Base-by-base conservation (phyloP, 345 rosid species). In the Brassica incana region DNA sequence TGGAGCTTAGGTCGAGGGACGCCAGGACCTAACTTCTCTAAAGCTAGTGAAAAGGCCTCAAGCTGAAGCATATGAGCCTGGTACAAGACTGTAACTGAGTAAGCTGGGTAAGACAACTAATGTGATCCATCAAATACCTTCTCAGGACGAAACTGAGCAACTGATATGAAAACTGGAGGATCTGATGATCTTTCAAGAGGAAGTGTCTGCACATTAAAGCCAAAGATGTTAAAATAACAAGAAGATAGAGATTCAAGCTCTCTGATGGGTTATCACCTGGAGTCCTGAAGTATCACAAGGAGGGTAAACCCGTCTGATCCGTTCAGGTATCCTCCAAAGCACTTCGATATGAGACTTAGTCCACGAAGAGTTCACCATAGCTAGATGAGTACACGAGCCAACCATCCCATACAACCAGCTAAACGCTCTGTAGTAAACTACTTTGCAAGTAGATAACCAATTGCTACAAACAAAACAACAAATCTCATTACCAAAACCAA, bases 91-190 rank as follows among this genome's bases (percentile, higher is more conserved):
- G 80, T 54, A 33, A 54, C 64, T 75, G 60, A 73, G 74, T 83
- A 79, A 85, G 76, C 65, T 18, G 74, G 60, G 14, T 59, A 5
- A 32, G 56, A 71, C 18, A 60, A 56, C 33, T 35, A 77, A 77
- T 65, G 23, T 4, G 66, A 85, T 78, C 85, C 79, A 73, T 38
- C 54, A 33, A 72, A 85, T 60, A 95, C 99, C 99, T 95, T 95
- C 93, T 95, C 99, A 61, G 98, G 99, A 80, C 98, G 98, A 85
- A 95, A 95, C 68, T 95, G 99, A 32, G 98, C 96, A 65, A 95
- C 94, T 0, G 97, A 95, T 77, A 95, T 90, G 61, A 95, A 82
- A 27, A 73, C 76, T 6, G 98, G 98, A 58, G 74, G 76, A 78
- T 83, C 79, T n/a, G 79, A 73, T 7, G 91, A 77, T 83, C 98